Conservation (phyloP, 306 rosid species). For the Hippophae rhamnoides region DNA sequence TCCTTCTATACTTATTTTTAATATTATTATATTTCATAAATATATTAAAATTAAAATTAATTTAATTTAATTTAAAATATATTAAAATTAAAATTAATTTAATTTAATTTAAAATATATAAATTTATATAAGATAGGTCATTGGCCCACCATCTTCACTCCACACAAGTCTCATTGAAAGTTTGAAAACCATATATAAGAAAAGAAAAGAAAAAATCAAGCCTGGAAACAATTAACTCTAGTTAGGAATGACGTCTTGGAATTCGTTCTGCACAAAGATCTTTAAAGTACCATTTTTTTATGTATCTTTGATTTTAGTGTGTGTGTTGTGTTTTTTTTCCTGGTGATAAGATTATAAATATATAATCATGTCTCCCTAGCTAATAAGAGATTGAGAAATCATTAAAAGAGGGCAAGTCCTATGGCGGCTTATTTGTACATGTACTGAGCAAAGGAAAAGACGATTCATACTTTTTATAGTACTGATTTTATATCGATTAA, state of each 20-base stretch:
- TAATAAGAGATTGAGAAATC: background rate
- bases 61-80: no score
- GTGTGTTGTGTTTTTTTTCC: background rate
- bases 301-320: background rate
- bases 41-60: background rate
- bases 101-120: no score
- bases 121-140: no score
- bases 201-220: constrained; percentile 21
- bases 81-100: background rate
- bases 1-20: background rate
- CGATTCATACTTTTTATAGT: constrained; percentile 35
- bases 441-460: constrained; percentile 29
- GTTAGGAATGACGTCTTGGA: constrained; percentile 45
- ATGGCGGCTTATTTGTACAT: constrained; percentile 48
- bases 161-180: no score
- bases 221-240: constrained; percentile 44
- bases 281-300: constrained; percentile 1
- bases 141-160: background rate
- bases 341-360: background rate
- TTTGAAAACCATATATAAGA: constrained; percentile 29
- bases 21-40: background rate
- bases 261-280: constrained; percentile 31
- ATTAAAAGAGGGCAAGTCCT: constrained; percentile 22
- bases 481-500: constrained; percentile 10
- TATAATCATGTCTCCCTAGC: no score